A percentile compares a stretch with the other conserved stretches of the same genome.
Evolutionary conservation across 2,329 filamentous ascomycete genomes (phyloP).

Genomic region (Dothidotthia symphoricarpi): DNA sequence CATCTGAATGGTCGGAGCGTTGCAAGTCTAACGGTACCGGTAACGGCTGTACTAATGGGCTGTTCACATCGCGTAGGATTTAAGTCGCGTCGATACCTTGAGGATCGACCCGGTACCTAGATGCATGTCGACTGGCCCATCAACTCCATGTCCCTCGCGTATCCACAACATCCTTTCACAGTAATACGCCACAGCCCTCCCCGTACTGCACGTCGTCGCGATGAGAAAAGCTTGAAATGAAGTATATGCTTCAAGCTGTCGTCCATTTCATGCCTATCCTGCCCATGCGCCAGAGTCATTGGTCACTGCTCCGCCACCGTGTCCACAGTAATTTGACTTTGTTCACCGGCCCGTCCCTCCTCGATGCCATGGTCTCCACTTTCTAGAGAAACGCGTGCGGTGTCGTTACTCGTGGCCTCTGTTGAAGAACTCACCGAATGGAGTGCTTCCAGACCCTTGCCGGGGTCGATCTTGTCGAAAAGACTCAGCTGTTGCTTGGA

Average conservation of each 20-base stretch:
- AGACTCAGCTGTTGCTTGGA: conserved; percentile 68
- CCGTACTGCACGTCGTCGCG: conserved; percentile 37
- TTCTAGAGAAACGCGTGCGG: conserved; percentile 35
- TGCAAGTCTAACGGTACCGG: conserved; percentile 32
- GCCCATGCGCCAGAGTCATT: conserved; percentile 28
- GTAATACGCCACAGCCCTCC: conserved; percentile 32
- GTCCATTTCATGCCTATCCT: conserved; percentile 30
- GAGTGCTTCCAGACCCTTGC: conserved; percentile 63
- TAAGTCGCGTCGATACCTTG: conserved; percentile 25
- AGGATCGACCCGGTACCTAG: conserved; percentile 28
- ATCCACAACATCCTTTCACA: conserved; percentile 8
- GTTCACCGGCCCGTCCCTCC: conserved; percentile 42
- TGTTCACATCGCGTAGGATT: conserved; percentile 12
- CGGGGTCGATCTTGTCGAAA: conserved; percentile 80
- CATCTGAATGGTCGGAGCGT: conserved; percentile 25
- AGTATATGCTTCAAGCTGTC: conserved; percentile 21
- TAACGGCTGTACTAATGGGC: conserved; percentile 13
- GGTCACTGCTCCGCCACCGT: conserved; percentile 28
- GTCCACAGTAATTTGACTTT: conserved; percentile 39
- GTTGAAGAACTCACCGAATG: conserved; percentile 37
- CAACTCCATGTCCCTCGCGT: conserved; percentile 18
- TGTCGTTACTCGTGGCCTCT: conserved; percentile 37
- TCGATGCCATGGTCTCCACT: conserved; percentile 41
- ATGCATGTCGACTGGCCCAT: conserved; percentile 24
- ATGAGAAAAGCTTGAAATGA: conserved; percentile 27